Conservation (phyloP, 805 yeast species). For the Tetrapisispora pingtungensis region DNA sequence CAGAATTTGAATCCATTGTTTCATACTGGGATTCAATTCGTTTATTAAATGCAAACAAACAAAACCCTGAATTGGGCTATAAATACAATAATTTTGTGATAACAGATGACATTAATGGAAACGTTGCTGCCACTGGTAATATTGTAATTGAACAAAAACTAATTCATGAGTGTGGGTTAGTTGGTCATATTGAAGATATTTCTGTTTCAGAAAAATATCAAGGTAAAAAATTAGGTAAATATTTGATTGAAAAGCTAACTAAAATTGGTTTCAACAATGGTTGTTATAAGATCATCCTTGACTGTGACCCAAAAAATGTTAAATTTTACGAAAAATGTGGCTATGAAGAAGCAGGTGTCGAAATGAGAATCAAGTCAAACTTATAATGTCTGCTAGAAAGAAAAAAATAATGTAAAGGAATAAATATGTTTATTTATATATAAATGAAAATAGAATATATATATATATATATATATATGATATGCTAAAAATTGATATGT, state of each 20-base stretch:
- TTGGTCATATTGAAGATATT: constrained; percentile 93
- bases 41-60: constrained; percentile 6
- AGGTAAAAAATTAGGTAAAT: constrained; percentile 71
- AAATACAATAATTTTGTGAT: constrained; percentile 67
- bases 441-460: too few species aligned
- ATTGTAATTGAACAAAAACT: constrained; percentile 69
- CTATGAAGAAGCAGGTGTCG: constrained; percentile 51
- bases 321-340: constrained; percentile 88
- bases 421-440: too few species aligned
- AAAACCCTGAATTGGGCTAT: constrained; percentile 20
- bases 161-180: constrained; percentile 75
- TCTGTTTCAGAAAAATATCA: constrained; percentile 68
- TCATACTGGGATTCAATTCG: constrained; percentile 45
- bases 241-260: constrained; percentile 53
- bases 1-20: constrained; percentile 41
- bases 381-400: neutral
- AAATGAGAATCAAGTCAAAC: constrained; percentile 40
- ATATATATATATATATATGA: too few species aligned
- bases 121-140: constrained; percentile 76
- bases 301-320: constrained; percentile 75
- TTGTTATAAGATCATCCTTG: constrained; percentile 82
- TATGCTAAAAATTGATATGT: too few species aligned
- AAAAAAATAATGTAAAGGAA: neutral
- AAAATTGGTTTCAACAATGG: constrained; percentile 49
- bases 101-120: constrained; percentile 34